Conservation (phyloP, 2,329 filamentous ascomycete species). For the Sporothrix mexicana region DNA sequence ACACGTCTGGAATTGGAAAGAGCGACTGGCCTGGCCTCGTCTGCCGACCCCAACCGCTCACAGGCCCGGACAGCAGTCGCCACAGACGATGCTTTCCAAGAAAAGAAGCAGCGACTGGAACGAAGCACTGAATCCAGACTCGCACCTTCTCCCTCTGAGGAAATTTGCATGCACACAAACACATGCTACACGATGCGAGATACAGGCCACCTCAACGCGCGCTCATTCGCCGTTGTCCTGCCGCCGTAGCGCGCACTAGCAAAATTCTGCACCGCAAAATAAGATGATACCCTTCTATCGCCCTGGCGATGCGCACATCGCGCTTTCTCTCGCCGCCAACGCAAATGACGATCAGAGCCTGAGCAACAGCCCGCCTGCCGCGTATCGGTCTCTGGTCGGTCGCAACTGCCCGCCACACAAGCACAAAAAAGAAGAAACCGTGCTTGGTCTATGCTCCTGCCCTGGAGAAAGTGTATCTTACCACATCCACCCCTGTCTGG, state of each 20-base stretch:
- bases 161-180: background rate
- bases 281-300: slow-evolving; percentile 27
- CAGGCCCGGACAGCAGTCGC: background rate
- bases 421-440: background rate
- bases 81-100: background rate
- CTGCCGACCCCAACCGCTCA: slow-evolving; percentile 13
- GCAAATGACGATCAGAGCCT: slow-evolving; percentile 34
- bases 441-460: slow-evolving; percentile 13
- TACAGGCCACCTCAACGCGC: background rate
- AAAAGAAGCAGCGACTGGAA: background rate
- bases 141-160: slow-evolving; percentile 10
- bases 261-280: slow-evolving; percentile 23
- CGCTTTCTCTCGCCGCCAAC: slow-evolving; percentile 21
- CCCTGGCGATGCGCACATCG: slow-evolving; percentile 13
- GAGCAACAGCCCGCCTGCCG: slow-evolving; percentile 26
- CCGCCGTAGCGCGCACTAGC: slow-evolving; percentile 29
- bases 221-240: slow-evolving; percentile 22
- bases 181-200: background rate
- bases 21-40: slow-evolving; percentile 3
- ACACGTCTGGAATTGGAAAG: slow-evolving; percentile 19
- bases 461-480: slow-evolving; percentile 7
- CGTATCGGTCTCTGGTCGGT: background rate
- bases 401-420: slow-evolving; percentile 11
- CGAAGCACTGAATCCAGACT: background rate
- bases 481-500: slow-evolving; percentile 16